Conservation (phyloP, 2,329 filamentous ascomycete genomes). For the Pyricularia pennisetigena region DNA sequence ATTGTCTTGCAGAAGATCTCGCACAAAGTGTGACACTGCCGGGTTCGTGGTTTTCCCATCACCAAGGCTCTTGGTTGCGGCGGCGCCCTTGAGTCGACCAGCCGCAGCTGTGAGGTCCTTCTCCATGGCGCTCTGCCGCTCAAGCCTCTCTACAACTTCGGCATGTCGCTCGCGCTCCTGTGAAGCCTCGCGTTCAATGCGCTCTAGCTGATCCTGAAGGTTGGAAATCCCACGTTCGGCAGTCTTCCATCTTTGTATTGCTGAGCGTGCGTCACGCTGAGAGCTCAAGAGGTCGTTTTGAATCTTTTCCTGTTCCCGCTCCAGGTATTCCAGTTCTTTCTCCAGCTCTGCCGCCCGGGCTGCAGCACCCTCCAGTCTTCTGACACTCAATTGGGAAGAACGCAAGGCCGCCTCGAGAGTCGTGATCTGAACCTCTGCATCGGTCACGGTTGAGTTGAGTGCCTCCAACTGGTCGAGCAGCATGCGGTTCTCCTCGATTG, state of each 20-base stretch:
- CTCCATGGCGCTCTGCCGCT: conserved; percentile 73
- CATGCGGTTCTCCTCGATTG: conserved; percentile 72
- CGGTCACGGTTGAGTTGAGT: conserved; percentile 67
- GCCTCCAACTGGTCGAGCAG: conserved; percentile 77
- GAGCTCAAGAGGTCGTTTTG: conserved; percentile 57
- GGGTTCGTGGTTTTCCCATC: conserved; percentile 48
- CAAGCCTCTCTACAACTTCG: conserved; percentile 74
- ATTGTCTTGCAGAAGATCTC: conserved; percentile 91
- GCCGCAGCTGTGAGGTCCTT: conserved; percentile 72
- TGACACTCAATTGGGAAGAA: conserved; percentile 67
- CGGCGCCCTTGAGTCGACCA: conserved; percentile 70
- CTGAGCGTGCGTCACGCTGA: conserved; percentile 66
- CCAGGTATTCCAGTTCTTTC: conserved; percentile 66
- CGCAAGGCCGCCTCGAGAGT: conserved; percentile 67
- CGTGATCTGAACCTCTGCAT: conserved; percentile 73
- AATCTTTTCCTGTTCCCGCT: conserved; percentile 69
- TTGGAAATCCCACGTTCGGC: conserved; percentile 71
- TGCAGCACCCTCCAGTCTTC: conserved; percentile 63
- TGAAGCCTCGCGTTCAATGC: conserved; percentile 73
- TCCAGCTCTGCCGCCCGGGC: conserved; percentile 71
- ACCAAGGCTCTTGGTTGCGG: conserved; percentile 56
- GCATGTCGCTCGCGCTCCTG: conserved; percentile 74
- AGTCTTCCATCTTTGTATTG: conserved; percentile 73
- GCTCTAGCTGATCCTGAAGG: conserved; percentile 79
- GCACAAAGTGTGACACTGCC: conserved; percentile 92